Percentiles rank a stretch among this genome's conserved stretches.
These are phyloP conservation scores for Gynandropsis gynandra DNA, from an alignment of 345 rosid species.

Conservation along the genomic window DNA sequence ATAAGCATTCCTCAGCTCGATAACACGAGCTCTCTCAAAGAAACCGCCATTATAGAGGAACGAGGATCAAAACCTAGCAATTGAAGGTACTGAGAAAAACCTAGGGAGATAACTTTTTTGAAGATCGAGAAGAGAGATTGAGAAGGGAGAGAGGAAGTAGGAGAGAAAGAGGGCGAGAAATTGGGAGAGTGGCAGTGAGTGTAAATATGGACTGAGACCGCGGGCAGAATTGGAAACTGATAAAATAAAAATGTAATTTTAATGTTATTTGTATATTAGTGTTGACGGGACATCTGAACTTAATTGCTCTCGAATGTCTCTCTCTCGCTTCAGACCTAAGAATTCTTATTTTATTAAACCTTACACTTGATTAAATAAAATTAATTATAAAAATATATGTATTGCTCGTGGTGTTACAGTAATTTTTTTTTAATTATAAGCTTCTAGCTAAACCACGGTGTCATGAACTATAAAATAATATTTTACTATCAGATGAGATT, in stretches of 20 bases:
- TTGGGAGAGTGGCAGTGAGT: slow-evolving; percentile 27
- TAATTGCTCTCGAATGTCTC: slow-evolving; percentile 5
- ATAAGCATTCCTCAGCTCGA: slow-evolving; percentile 19
- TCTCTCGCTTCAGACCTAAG: slow-evolving; percentile 31
- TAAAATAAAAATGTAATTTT: neutral
- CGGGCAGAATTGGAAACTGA: slow-evolving; percentile 21
- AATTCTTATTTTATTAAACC: too few relatives aligned
- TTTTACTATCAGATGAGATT: too few relatives aligned
- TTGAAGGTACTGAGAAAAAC: slow-evolving; percentile 12
- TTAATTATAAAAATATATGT: too few relatives aligned
- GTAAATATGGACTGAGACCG: slow-evolving; percentile 20
- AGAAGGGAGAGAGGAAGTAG: slow-evolving; percentile 11
- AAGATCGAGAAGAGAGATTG: slow-evolving; percentile 9
- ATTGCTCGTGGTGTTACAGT: too few relatives aligned
- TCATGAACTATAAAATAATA: too few relatives aligned
- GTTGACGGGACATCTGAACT: slow-evolving; percentile 22
- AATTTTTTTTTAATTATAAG: too few relatives aligned
- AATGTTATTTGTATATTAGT: neutral
- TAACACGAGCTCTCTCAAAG: slow-evolving; percentile 22
- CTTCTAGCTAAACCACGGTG: too few relatives aligned
- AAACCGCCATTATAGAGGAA: slow-evolving; percentile 28
- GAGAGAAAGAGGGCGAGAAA: slow-evolving; percentile 24
- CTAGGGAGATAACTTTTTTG: slow-evolving; percentile 6
- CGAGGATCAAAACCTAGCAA: slow-evolving; percentile 18
- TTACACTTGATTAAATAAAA: too few relatives aligned